phyloP scores from a whole-genome alignment of 208 protist genomes.

The Crithidia fasciculata region DNA sequence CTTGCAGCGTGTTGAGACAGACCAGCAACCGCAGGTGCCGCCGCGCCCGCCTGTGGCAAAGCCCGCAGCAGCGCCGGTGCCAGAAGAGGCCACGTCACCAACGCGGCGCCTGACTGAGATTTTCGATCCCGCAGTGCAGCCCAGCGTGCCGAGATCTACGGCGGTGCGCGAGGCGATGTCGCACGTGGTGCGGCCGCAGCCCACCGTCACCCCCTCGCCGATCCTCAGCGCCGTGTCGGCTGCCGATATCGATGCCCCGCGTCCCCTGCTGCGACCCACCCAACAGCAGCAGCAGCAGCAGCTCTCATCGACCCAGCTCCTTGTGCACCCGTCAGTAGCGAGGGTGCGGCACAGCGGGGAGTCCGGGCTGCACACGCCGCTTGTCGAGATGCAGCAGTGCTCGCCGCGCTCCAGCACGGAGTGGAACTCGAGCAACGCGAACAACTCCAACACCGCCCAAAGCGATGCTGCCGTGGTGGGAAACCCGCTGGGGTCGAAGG shows the following conservation, averaged over 20 bases:
- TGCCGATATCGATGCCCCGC: conserved; percentile 13
- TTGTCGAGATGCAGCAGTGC: conserved; percentile 3
- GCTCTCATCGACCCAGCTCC: background rate
- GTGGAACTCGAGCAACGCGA: conserved; percentile 11
- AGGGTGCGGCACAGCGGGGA: conserved; percentile 7
- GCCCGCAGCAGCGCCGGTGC: background rate
- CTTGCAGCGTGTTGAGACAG: conserved; percentile 28
- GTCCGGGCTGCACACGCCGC: conserved; percentile 8
- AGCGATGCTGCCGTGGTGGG: conserved; percentile 1
- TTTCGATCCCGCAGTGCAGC: background rate
- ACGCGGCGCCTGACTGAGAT: conserved; percentile 3
- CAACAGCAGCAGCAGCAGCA: conserved; percentile 8
- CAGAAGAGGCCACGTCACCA: background rate
- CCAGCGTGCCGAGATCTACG: background rate
- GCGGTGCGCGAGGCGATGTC: background rate
- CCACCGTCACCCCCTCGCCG: background rate
- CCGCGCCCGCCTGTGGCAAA: conserved; percentile 2
- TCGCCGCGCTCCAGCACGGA: conserved; percentile 13
- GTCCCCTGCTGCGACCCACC: background rate
- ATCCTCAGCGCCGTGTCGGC: background rate
- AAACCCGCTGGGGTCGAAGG: background rate
- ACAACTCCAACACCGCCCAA: conserved; percentile 6
- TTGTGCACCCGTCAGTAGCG: background rate
- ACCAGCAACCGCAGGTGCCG: conserved; percentile 2
- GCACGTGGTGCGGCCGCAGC: background rate